Conservation (phyloP, 768 basidiomycete species). For the Punctularia strigosozonata region DNA sequence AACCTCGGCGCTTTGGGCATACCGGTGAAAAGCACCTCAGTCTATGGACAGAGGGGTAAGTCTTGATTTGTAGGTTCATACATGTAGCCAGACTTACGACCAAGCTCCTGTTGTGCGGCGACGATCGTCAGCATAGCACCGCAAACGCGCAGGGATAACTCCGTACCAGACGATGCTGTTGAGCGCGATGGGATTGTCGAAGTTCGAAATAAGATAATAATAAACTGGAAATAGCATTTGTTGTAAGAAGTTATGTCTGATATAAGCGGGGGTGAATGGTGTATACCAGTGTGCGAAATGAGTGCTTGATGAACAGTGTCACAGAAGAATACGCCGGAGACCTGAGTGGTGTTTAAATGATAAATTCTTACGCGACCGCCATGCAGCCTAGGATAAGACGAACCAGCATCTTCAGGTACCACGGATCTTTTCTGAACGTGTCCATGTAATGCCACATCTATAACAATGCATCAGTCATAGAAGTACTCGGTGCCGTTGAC, state of each 20-base stretch:
- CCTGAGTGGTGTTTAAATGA: neutral
- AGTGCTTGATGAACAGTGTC: conserved; percentile 14
- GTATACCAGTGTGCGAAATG: conserved; percentile 13
- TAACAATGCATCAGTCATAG: neutral
- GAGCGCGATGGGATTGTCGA: conserved; percentile 28
- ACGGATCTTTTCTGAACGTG: conserved; percentile 2
- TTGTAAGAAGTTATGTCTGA: neutral
- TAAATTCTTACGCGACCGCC: neutral
- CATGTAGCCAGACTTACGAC: conserved; percentile 12
- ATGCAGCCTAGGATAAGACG: neutral
- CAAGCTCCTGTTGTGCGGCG: conserved; percentile 30
- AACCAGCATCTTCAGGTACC: conserved; percentile 3
- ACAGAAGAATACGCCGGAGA: conserved; percentile 7
- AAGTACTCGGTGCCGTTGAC: too few species aligned
- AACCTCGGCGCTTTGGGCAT: conserved; percentile 7
- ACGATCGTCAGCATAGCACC: neutral
- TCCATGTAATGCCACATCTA: conserved; percentile 5
- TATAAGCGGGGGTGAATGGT: neutral
- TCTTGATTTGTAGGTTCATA: neutral
- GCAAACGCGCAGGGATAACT: neutral
- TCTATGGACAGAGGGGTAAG: conserved; percentile 17
- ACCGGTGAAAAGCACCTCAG: conserved; percentile 48
- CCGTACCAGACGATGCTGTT: conserved; percentile 35
- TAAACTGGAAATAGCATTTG: conserved; percentile 27
- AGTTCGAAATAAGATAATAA: conserved; percentile 40